phyloP scores from a whole-genome alignment of 2,329 filamentous ascomycete species.

The Conoideocrella luteorostrata region DNA sequence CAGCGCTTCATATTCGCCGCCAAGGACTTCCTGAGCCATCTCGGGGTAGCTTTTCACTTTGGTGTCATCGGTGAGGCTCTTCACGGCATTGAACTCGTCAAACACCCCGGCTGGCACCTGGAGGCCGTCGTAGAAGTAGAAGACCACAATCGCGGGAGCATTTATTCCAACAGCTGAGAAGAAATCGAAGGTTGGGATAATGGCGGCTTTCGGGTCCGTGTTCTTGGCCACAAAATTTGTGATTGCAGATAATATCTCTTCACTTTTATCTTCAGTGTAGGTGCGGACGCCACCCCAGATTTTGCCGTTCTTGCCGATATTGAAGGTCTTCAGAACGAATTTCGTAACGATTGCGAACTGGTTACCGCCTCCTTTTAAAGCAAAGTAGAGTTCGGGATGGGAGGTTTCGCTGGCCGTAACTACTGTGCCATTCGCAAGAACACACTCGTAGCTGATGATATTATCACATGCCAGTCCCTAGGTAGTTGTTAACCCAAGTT shows the following conservation, averaged over 20 bases:
- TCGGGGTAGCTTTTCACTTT: slow-evolving; percentile 41
- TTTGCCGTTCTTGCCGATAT: slow-evolving; percentile 29
- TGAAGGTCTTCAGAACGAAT: slow-evolving; percentile 37
- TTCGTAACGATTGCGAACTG: slow-evolving; percentile 47
- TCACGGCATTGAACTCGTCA: slow-evolving; percentile 45
- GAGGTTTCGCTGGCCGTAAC: slow-evolving; percentile 34
- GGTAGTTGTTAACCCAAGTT: neutral
- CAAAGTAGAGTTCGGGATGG: slow-evolving; percentile 44
- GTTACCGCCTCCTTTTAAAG: slow-evolving; percentile 49
- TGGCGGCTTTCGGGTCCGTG: slow-evolving; percentile 51
- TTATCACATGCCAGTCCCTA: slow-evolving; percentile 10
- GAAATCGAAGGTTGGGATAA: slow-evolving; percentile 49
- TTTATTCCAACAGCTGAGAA: slow-evolving; percentile 19
- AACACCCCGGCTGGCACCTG: slow-evolving; percentile 47
- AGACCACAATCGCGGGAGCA: slow-evolving; percentile 45
- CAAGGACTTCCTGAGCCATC: slow-evolving; percentile 19
- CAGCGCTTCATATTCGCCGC: slow-evolving; percentile 12
- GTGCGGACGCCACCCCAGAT: slow-evolving; percentile 38
- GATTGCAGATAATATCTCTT: slow-evolving; percentile 37
- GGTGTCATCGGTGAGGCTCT: slow-evolving; percentile 35
- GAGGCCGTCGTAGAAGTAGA: slow-evolving; percentile 57
- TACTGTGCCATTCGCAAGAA: slow-evolving; percentile 43
- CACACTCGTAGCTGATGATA: slow-evolving; percentile 43
- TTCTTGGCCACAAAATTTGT: slow-evolving; percentile 53
- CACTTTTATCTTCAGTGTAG: slow-evolving; percentile 22